Base-by-base conservation (phyloP, 73 alveolate species). In the Loxodes magnus region DNA sequence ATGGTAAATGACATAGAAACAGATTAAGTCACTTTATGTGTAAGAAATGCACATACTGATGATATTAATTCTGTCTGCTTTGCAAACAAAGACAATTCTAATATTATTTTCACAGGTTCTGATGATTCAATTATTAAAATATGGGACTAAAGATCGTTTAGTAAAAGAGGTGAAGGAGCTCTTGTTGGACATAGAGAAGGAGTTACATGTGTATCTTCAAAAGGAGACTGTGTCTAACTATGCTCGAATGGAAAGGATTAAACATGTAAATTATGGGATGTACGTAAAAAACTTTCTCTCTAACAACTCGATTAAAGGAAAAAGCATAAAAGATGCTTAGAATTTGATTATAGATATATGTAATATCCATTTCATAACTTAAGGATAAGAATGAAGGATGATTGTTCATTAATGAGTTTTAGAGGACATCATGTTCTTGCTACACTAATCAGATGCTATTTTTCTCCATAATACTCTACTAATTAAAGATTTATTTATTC, bases 121-220 rank as follows among this genome's bases (percentile, higher is more conserved):
- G 94, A 81, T 56, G 94, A 81, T 35, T 52, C 75, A 4, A 24
- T 53, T 6, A 59, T 81, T 35, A 75, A 75, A 36, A 53, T 75
- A 19, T 81, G 94, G 94, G 94, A 81, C 35, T 44, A 78, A 14
- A 67, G 94, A 48, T 64, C 48, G n/a, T 37, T 37, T 31, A 63
- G 63, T 29, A 29, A 30, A 0, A 46, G 66, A n/a, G n/a, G n/a
- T n/a, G n/a, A n/a, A 28, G 94, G 94, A 3, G 67, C 53, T 7
- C 69, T 81, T 20, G 64, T 81, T 3, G 94, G 94, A 2, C 94
- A 81, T 54, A 21, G 67, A 26, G 94, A 76, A 49, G 94, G 94
- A 5, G 36, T 81, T 3, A 81, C 94, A 21, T 50, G 54, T 56
- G 72, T 81, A 1, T 77, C 77, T n/a, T 51, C 83, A 17, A 67